phyloP scores from a whole-genome alignment of 495 filamentous ascomycete genomes.

The Thozetella sp. region DNA sequence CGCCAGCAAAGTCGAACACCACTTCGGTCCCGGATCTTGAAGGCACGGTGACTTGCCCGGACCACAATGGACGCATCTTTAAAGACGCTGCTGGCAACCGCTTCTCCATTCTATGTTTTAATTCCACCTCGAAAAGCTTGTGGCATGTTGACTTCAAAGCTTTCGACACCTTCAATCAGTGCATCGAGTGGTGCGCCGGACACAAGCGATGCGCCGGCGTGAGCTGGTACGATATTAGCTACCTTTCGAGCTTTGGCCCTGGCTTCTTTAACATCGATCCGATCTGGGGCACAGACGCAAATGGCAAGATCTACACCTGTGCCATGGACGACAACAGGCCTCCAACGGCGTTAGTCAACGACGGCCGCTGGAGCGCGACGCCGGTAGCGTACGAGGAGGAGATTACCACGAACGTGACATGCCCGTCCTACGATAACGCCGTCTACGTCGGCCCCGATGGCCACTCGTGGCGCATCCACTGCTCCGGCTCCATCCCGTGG shows the following conservation, averaged over 20 bases:
- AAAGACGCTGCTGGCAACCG: background rate
- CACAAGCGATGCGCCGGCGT: background rate
- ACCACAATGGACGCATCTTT: background rate
- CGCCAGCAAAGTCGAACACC: background rate
- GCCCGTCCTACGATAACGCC: background rate
- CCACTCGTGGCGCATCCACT: conserved; percentile 5
- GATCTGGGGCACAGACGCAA: background rate
- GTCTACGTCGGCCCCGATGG: conserved; percentile 1
- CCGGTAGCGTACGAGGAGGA: background rate
- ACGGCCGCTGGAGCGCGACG: background rate
- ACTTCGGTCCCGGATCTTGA: background rate
- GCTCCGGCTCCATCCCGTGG: background rate
- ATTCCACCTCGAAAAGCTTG: background rate
- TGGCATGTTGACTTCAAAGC: background rate
- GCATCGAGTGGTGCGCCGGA: background rate
- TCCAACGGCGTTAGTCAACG: background rate
- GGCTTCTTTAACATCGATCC: background rate
- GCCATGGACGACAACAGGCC: background rate
- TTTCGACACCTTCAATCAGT: background rate
- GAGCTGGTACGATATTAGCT: background rate
- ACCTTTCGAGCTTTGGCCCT: background rate
- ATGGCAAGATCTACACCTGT: background rate
- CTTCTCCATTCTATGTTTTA: background rate
- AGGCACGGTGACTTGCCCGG: background rate
- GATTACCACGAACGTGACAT: background rate